A percentile compares a stretch with the other conserved stretches of the same genome.
Conservation (phyloP, 2,329 filamentous ascomycete species). For the Alternaria sp. region DNA sequence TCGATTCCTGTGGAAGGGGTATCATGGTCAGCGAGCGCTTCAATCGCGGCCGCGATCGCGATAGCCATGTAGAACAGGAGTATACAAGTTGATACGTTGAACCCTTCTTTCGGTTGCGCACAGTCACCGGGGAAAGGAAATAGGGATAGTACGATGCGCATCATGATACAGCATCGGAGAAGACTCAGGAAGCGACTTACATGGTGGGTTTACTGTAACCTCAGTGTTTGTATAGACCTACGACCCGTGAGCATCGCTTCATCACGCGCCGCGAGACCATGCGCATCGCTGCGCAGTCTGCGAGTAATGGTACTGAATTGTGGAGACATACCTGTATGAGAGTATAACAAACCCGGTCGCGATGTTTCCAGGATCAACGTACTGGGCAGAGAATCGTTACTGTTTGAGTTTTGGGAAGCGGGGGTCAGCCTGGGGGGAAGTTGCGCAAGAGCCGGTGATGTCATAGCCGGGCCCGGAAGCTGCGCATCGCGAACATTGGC, state of each 20-base stretch:
- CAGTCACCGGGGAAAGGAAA: too few species aligned
- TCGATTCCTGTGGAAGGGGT: slow-evolving; percentile 65
- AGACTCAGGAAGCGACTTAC: slow-evolving; percentile 40
- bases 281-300: slow-evolving; percentile 12
- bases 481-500: slow-evolving; percentile 1
- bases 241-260: slow-evolving; percentile 29
- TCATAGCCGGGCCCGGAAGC: slow-evolving; percentile 28
- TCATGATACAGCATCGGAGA: not conserved
- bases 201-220: slow-evolving; percentile 24
- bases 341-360: not conserved
- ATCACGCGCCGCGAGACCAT: slow-evolving; percentile 9
- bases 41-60: not conserved
- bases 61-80: not conserved
- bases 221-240: slow-evolving; percentile 23
- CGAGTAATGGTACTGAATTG: not conserved
- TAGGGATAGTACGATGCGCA: not conserved
- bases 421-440: slow-evolving; percentile 21
- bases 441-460: slow-evolving; percentile 26
- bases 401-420: slow-evolving; percentile 23
- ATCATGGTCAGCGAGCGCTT: slow-evolving; percentile 34
- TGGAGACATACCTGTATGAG: slow-evolving; percentile 15
- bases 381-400: slow-evolving; percentile 19
- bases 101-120: too few species aligned
- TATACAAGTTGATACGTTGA: not conserved
- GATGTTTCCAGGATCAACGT: slow-evolving; percentile 7